Evolutionary conservation across 2,329 filamentous ascomycete genomes (phyloP).

Genomic region (Hypoxylon rubiginosum): DNA sequence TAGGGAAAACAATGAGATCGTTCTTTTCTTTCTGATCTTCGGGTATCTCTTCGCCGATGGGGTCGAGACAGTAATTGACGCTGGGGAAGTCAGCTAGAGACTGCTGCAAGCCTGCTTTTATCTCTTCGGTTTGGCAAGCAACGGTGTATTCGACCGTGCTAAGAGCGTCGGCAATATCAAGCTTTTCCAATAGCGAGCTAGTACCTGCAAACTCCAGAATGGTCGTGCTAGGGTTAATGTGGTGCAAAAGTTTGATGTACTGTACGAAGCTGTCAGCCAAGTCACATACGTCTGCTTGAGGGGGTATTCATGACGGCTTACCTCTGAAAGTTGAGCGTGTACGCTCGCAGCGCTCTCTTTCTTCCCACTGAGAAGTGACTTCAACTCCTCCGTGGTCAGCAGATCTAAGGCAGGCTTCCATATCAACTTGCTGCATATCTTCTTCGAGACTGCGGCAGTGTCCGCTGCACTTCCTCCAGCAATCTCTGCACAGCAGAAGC

Average conservation of each 20-base stretch:
- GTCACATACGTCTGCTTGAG: not conserved
- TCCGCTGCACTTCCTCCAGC: slow-evolving; percentile 1
- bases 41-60: not conserved
- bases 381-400: slow-evolving; percentile 2
- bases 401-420: not conserved
- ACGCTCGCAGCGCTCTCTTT: not conserved
- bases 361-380: not conserved
- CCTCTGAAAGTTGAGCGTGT: not conserved
- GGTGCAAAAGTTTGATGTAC: slow-evolving; percentile 1
- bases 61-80: not conserved
- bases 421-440: slow-evolving; percentile 4
- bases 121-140: not conserved
- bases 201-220: not conserved
- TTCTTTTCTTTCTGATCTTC: not conserved
- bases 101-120: not conserved
- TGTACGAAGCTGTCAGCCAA: not conserved
- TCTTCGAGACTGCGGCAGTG: slow-evolving; percentile 1
- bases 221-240: slow-evolving; percentile 1
- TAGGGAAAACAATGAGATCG: not conserved
- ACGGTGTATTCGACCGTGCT: not conserved
- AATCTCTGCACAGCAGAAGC: slow-evolving; percentile 6
- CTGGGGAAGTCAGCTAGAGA: not conserved
- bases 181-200: not conserved
- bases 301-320: not conserved
- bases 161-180: not conserved